Conservation (phyloP, 1,139 yeast genomes). For the Magnusiomyces clavatus region DNA sequence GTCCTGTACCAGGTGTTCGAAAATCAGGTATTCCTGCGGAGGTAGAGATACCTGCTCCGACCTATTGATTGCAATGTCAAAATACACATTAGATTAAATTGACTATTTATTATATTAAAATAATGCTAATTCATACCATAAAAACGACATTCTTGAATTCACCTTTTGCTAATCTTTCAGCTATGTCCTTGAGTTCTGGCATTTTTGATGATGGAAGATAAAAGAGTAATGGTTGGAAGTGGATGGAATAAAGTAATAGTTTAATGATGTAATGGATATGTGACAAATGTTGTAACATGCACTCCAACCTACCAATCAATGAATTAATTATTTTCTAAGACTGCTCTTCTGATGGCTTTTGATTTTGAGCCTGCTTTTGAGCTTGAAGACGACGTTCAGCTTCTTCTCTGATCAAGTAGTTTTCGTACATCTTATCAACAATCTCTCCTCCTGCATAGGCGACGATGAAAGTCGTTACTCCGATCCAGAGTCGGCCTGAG, state of each 20-base stretch:
- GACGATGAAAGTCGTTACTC: constrained; percentile 45
- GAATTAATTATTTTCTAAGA: not conserved
- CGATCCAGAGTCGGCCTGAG: constrained; percentile 46
- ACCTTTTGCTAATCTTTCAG: constrained; percentile 22
- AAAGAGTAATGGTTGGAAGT: not conserved
- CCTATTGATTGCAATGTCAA: constrained; percentile 22
- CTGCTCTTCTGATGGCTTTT: too few species aligned
- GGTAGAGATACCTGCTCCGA: constrained; percentile 93
- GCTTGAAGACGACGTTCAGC: constrained; percentile 30
- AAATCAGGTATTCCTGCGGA: constrained; percentile 94
- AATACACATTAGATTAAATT: constrained; percentile 30
- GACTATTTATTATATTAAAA: not conserved
- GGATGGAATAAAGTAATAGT: not conserved
- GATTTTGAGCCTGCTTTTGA: constrained; percentile 9
- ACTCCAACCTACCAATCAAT: not conserved
- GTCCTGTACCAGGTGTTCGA: constrained; percentile 84
- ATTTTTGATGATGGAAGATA: not conserved
- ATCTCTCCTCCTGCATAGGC: constrained; percentile 48
- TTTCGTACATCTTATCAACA: constrained; percentile 42
- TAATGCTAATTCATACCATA: constrained; percentile 23
- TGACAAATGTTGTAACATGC: constrained; percentile 31
- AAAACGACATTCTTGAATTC: constrained; percentile 29
- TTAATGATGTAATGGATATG: constrained; percentile 29
- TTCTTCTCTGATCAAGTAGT: constrained; percentile 36
- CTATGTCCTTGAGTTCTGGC: constrained; percentile 21